Conservation (phyloP, 2,329 filamentous ascomycete genomes). For the Aspergillus tubingensis region DNA sequence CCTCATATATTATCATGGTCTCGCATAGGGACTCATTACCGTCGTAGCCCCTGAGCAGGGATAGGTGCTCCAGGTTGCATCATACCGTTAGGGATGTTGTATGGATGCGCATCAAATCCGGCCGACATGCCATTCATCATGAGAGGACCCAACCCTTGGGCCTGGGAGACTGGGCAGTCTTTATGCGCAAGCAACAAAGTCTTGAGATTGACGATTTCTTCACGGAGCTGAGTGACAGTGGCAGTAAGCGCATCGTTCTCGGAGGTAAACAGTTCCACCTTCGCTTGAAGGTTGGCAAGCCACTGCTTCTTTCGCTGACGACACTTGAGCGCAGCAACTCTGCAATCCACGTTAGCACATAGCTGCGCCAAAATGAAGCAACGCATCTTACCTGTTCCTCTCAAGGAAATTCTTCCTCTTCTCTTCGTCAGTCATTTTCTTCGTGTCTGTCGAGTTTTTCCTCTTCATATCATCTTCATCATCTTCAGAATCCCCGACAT, state of each 20-base stretch:
- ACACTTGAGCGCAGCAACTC: constrained; percentile 94
- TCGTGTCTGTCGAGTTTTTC: constrained; percentile 57
- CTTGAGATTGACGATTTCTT: constrained; percentile 94
- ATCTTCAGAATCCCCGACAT: constrained; percentile 56
- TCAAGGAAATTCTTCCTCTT: constrained; percentile 98
- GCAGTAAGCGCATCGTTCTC: constrained; percentile 87
- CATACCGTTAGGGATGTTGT: constrained; percentile 46
- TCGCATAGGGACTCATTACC: constrained; percentile 22
- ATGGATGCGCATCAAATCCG: constrained; percentile 46
- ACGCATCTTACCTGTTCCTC: constrained; percentile 74
- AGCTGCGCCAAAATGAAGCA: not conserved
- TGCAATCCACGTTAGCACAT: constrained; percentile 44
- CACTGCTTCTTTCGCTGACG: constrained; percentile 98
- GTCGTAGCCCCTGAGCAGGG: constrained; percentile 40
- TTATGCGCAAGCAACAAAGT: constrained; percentile 91
- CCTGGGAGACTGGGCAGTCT: constrained; percentile 89
- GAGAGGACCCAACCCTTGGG: constrained; percentile 66
- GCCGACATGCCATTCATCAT: constrained; percentile 45
- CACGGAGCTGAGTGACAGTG: constrained; percentile 80
- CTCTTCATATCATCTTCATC: constrained; percentile 50
- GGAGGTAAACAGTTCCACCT: constrained; percentile 87
- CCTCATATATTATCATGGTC: constrained; percentile 12
- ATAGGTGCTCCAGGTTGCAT: constrained; percentile 43
- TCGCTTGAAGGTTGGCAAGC: constrained; percentile 90
- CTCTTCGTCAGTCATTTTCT: constrained; percentile 98